Conservation (phyloP, 345 rosid species). For the Lepidium aucheri region DNA sequence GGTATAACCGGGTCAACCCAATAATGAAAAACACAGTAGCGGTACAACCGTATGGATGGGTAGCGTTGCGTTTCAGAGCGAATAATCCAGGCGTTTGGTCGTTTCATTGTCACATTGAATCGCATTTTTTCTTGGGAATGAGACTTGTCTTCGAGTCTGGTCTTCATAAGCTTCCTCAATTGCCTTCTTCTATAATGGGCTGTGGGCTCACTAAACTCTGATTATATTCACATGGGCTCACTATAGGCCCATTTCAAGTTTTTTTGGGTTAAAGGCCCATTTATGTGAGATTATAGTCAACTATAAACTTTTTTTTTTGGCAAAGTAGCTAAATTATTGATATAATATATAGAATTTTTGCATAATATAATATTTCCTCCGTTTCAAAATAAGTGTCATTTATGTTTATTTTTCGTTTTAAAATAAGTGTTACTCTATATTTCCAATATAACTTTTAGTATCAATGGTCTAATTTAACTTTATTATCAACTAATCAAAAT, state of each 20-base stretch:
- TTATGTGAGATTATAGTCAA: too few relatives aligned
- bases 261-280: too few relatives aligned
- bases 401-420: too few relatives aligned
- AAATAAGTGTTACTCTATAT: too few relatives aligned
- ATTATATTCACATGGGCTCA: not conserved
- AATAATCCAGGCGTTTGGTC: slow-evolving; percentile 71
- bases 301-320: too few relatives aligned
- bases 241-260: not conserved
- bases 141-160: slow-evolving; percentile 56
- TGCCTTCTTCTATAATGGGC: slow-evolving; percentile 60
- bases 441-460: too few relatives aligned
- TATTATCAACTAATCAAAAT: too few relatives aligned
- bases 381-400: too few relatives aligned
- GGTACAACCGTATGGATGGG: slow-evolving; percentile 65
- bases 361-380: too few relatives aligned
- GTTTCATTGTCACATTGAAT: slow-evolving; percentile 71
- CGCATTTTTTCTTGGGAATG: slow-evolving; percentile 75
- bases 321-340: too few relatives aligned
- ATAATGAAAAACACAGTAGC: slow-evolving; percentile 78
- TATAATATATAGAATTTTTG: too few relatives aligned
- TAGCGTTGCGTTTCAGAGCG: slow-evolving; percentile 52
- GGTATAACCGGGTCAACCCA: slow-evolving; percentile 52
- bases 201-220: slow-evolving; percentile 33
- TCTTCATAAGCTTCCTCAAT: slow-evolving; percentile 31
- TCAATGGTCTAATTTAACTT: too few relatives aligned